Evolutionary conservation across 192 early-diverging fungal genomes (phyloP).

Genomic region (Coemansia sp.): DNA sequence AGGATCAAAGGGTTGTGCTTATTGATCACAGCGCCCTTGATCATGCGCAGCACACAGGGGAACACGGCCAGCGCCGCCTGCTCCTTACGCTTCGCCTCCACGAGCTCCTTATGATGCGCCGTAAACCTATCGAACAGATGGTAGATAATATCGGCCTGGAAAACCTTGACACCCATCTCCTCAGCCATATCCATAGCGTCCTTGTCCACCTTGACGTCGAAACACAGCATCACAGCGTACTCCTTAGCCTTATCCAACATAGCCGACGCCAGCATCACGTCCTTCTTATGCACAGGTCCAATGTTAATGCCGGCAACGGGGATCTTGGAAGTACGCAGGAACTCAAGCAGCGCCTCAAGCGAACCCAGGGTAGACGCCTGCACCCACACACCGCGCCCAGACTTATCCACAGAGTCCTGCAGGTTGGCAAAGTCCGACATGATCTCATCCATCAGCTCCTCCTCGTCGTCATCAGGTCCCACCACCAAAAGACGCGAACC

Average conservation of each 20-base stretch:
- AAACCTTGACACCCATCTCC: conserved; percentile 86
- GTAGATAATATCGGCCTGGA: conserved; percentile 99
- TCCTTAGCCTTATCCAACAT: conserved; percentile 93
- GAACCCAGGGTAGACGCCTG: conserved; percentile 98
- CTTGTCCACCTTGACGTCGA: conserved; percentile 85
- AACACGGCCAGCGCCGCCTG: conserved; percentile 89
- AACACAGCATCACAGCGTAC: conserved; percentile 81
- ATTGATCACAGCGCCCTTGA: conserved; percentile 86
- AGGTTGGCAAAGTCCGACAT: conserved; percentile 84
- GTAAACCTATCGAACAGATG: conserved; percentile 95
- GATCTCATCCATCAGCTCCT: conserved; percentile 91
- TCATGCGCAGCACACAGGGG: conserved; percentile 87
- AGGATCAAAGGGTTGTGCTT: too few species aligned
- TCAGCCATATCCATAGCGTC: conserved; percentile 92
- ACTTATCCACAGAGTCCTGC: conserved; percentile 74
- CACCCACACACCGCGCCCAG: conserved; percentile 91
- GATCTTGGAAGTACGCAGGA: conserved; percentile 86
- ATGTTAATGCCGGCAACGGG: conserved; percentile 96
- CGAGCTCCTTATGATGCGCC: conserved; percentile 71
- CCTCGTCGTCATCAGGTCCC: conserved; percentile 94
- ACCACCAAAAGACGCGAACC: conserved; percentile 92
- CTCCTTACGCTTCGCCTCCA: conserved; percentile 86
- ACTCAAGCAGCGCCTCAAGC: conserved; percentile 93
- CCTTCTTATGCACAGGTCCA: conserved; percentile 97
- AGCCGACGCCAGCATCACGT: conserved; percentile 83